A percentile compares a stretch with the other conserved stretches of the same genome.
phyloP scores from a whole-genome alignment of 2,329 filamentous ascomycete species.

The Fusarium torulosum region DNA sequence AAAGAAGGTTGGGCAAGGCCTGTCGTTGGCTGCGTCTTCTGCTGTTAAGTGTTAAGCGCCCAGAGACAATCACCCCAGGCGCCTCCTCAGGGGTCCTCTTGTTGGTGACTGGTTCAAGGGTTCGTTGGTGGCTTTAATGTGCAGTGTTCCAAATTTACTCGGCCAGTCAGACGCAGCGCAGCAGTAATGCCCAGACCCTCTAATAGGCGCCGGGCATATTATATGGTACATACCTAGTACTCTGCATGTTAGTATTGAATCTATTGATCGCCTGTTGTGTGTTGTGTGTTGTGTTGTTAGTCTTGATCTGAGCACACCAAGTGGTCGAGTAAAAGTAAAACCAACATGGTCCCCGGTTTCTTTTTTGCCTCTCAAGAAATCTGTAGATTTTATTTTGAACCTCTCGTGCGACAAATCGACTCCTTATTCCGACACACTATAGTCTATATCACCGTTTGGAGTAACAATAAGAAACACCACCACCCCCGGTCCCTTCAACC shows the following conservation, averaged over 20 bases:
- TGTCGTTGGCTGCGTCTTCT: slow-evolving; percentile 39
- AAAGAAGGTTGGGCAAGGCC: not conserved
- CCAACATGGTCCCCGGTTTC: slow-evolving; percentile 25
- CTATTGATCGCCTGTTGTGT: slow-evolving; percentile 3
- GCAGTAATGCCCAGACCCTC: slow-evolving; percentile 32
- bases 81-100: slow-evolving; percentile 27
- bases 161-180: slow-evolving; percentile 43
- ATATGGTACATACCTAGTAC: too few relatives aligned
- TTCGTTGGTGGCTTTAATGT: slow-evolving; percentile 36
- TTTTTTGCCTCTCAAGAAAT: slow-evolving; percentile 2
- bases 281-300: not conserved
- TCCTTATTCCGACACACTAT: slow-evolving; percentile 16
- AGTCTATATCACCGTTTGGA: slow-evolving; percentile 17
- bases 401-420: slow-evolving; percentile 33
- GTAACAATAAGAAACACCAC: slow-evolving; percentile 21
- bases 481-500: slow-evolving; percentile 3
- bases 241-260: not conserved
- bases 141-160: slow-evolving; percentile 48
- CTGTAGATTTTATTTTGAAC: not conserved
- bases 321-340: slow-evolving; percentile 35
- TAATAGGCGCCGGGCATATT: slow-evolving; percentile 43
- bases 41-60: slow-evolving; percentile 49
- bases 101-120: slow-evolving; percentile 12
- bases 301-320: not conserved
- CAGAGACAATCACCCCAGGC: slow-evolving; percentile 23